phyloP scores from a whole-genome alignment of 352 stramenopile genomes.

The Phytopythium oedochilum region DNA sequence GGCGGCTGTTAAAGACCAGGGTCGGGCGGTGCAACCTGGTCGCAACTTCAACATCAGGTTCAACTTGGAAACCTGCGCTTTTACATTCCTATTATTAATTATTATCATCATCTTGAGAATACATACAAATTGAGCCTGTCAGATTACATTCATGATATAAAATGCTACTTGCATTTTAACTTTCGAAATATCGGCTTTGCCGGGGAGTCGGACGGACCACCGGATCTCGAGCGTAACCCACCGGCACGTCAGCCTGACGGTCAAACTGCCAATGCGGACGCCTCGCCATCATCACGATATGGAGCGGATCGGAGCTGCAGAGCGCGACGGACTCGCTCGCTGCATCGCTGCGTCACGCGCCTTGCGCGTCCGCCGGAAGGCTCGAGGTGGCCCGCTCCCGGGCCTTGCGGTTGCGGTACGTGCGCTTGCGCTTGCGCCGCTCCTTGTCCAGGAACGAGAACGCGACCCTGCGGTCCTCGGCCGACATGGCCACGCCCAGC shows the following conservation, averaged over 20 bases:
- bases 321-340: no score
- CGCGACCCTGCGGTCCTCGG: neutral
- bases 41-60: neutral
- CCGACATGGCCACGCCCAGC: conserved; percentile 2
- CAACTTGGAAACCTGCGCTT: neutral
- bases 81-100: no score
- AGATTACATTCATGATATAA: neutral
- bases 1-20: neutral
- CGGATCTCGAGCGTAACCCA: no score
- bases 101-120: no score
- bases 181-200: neutral
- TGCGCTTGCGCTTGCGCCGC: neutral
- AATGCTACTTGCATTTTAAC: neutral
- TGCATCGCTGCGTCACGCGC: no score
- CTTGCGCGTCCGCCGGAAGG: no score
- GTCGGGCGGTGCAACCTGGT: neutral
- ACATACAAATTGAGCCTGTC: no score
- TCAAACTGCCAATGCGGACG: no score
- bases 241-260: no score
- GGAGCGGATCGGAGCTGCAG: no score
- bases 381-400: neutral
- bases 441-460: neutral
- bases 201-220: neutral
- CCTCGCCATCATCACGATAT: no score
- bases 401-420: neutral